Conservation (phyloP, 345 rosid genomes). For the Orychophragmus violaceus region DNA sequence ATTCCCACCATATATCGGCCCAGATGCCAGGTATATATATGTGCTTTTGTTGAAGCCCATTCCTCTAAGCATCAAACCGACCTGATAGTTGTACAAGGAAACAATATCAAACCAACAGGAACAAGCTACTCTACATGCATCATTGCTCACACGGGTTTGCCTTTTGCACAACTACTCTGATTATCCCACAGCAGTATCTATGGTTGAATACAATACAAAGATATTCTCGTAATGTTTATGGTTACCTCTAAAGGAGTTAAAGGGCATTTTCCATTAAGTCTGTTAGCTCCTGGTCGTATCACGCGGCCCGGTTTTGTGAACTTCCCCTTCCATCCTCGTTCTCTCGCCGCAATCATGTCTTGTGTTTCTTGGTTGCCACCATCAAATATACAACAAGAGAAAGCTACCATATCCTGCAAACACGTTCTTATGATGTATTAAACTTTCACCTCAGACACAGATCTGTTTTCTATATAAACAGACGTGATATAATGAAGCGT, state of each 20-base stretch:
- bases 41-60: constrained; percentile 93
- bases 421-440: constrained; percentile 5
- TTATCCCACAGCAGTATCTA: neutral
- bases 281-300: constrained; percentile 87
- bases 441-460: neutral
- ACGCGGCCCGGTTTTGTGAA: constrained; percentile 95
- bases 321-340: constrained; percentile 95
- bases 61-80: constrained; percentile 97
- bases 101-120: neutral
- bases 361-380: constrained; percentile 77
- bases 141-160: constrained; percentile 1
- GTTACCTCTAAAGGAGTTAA: constrained; percentile 92
- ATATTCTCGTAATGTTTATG: neutral
- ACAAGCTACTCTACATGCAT: neutral
- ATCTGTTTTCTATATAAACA: neutral
- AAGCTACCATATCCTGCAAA: constrained; percentile 97
- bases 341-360: constrained; percentile 91
- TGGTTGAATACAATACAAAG: neutral
- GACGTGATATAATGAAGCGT: constrained; percentile 1
- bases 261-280: constrained; percentile 96
- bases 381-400: constrained; percentile 96
- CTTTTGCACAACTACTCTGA: neutral
- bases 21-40: constrained; percentile 79
- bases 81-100: constrained; percentile 39
- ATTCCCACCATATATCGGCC: constrained; percentile 77